Evolutionary conservation across 352 stramenopile genomes (phyloP).

Genomic region (Pythium plurisporium): DNA sequence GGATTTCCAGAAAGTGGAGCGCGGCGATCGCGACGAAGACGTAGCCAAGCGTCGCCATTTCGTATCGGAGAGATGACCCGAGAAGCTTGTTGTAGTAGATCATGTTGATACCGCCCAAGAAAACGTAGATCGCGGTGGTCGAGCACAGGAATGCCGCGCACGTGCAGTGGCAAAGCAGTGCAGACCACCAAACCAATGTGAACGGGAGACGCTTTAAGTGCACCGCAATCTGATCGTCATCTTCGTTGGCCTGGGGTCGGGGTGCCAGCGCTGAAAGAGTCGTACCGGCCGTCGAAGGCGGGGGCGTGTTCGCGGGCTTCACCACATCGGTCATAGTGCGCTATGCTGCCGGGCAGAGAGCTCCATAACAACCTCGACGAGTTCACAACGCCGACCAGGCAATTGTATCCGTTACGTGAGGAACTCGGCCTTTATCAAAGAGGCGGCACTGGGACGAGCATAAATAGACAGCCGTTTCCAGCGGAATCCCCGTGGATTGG

Average conservation of each 20-base stretch:
- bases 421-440: no score
- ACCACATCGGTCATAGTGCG: no score
- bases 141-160: constrained; percentile 26
- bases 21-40: constrained; percentile 22
- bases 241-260: not conserved
- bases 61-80: constrained; percentile 20
- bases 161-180: constrained; percentile 22
- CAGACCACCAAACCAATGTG: constrained; percentile 22
- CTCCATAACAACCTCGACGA: no score
- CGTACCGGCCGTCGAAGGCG: no score
- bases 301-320: no score
- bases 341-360: no score
- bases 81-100: constrained; percentile 49
- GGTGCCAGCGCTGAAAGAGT: not conserved
- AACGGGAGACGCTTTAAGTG: constrained; percentile 22
- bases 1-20: constrained; percentile 28
- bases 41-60: constrained; percentile 26
- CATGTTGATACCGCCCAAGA: constrained; percentile 24
- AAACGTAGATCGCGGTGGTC: constrained; percentile 28
- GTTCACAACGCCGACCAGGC: no score
- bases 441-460: constrained; percentile 2
- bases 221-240: constrained; percentile 17
- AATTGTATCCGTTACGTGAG: no score
- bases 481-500: not conserved
- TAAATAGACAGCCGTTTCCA: constrained; percentile 9